A percentile compares a stretch with the other conserved stretches of the same genome.
Conservation (phyloP, 129 eudicot genomes). For the Tanacetum coccineum region DNA sequence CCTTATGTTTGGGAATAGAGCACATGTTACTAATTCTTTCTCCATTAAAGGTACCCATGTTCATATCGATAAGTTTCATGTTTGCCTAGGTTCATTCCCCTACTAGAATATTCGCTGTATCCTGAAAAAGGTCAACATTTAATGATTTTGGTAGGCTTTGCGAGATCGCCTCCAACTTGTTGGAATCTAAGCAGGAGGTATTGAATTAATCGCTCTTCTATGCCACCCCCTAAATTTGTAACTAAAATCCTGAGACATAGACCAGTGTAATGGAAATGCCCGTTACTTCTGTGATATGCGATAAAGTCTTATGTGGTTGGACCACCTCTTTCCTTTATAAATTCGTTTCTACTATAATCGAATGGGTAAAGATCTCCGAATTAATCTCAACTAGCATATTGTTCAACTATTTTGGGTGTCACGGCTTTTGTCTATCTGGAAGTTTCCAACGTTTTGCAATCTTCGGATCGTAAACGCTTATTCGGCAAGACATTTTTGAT, state of each 20-base stretch:
- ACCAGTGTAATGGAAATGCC: background rate
- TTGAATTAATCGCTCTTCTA: background rate
- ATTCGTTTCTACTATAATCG: background rate
- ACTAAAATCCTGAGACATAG: background rate
- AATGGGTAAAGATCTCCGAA: background rate
- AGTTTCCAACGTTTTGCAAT: background rate
- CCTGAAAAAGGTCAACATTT: background rate
- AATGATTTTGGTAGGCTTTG: background rate
- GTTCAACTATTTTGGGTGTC: background rate
- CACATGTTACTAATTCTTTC: background rate
- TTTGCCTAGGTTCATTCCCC: background rate
- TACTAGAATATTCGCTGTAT: background rate
- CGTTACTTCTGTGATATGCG: background rate
- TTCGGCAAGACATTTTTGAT: too few species aligned
- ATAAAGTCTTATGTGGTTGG: background rate
- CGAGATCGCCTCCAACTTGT: background rate
- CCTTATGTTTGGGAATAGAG: background rate
- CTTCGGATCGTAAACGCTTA: too few species aligned
- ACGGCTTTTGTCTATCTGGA: background rate
- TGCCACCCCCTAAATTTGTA: background rate
- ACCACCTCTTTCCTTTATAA: background rate
- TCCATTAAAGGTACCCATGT: too few species aligned
- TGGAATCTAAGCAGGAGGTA: background rate
- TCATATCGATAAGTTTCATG: background rate
- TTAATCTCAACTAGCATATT: background rate